A percentile compares a stretch with the other conserved stretches of the same genome.
These are phyloP conservation scores for Dendrothele bispora DNA, from an alignment of 768 basidiomycete species.

Conservation along the genomic window DNA sequence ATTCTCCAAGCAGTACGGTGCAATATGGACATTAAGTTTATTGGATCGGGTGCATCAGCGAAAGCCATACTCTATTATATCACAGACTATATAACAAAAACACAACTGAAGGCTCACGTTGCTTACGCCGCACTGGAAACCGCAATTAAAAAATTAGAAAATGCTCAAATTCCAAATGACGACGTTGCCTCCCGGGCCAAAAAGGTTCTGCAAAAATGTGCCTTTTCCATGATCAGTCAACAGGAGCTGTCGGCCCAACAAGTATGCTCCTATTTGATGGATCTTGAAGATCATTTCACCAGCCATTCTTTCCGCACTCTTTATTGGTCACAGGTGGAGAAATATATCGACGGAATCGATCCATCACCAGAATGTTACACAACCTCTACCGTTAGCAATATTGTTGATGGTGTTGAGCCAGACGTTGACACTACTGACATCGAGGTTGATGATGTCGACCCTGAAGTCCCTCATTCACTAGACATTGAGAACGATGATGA, in stretches of 20 bases:
- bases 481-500: too few species aligned
- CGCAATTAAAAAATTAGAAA: constrained; percentile 19
- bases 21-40: constrained; percentile 51
- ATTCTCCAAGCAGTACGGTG: constrained; percentile 35
- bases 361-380: neutral
- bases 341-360: constrained; percentile 1
- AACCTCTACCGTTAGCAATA: neutral
- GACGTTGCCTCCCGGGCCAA: constrained; percentile 8
- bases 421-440: neutral
- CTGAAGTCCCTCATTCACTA: too few species aligned
- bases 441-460: too few species aligned
- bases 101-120: constrained; percentile 39
- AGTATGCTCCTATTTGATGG: constrained; percentile 24
- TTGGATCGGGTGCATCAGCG: constrained; percentile 37
- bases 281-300: constrained; percentile 26
- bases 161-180: constrained; percentile 5
- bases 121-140: constrained; percentile 33
- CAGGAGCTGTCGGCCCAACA: constrained; percentile 29
- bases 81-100: constrained; percentile 49
- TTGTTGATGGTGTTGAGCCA: neutral
- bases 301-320: constrained; percentile 21
- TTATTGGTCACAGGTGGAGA: constrained; percentile 22
- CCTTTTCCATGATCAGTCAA: constrained; percentile 22
- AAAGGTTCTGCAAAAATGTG: constrained; percentile 23
- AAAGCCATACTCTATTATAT: constrained; percentile 47